Evolutionary conservation across 192 early-diverging fungal genomes (phyloP).

Genomic region (Gonapodya sp.): DNA sequence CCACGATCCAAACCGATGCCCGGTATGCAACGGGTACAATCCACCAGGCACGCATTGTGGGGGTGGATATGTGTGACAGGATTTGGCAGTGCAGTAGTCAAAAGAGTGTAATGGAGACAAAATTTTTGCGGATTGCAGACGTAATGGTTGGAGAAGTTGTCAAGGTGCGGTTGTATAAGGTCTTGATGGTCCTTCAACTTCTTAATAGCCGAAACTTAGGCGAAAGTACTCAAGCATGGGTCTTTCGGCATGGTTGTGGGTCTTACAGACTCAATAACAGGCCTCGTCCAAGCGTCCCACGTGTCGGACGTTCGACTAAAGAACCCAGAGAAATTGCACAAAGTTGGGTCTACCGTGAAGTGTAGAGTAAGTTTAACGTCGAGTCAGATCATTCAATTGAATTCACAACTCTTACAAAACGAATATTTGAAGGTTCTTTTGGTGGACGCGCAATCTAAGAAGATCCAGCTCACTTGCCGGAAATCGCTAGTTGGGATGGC

Average conservation of each 20-base stretch:
- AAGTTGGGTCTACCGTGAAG: conserved; percentile 59
- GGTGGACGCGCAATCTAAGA: conserved; percentile 39
- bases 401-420: neutral
- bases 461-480: conserved; percentile 64
- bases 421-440: conserved; percentile 38
- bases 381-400: neutral
- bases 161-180: conserved; percentile 25
- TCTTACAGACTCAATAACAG: conserved; percentile 45
- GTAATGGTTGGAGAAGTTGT: conserved; percentile 51
- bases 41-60: conserved; percentile 71
- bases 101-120: conserved; percentile 53
- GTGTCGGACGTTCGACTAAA: conserved; percentile 62
- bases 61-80: conserved; percentile 66
- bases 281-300: conserved; percentile 62
- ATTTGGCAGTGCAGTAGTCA: conserved; percentile 65
- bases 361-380: conserved; percentile 30
- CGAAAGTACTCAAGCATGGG: conserved; percentile 25
- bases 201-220: conserved; percentile 15
- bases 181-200: conserved; percentile 10
- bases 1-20: neutral
- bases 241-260: conserved; percentile 31
- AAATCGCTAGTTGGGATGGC: conserved; percentile 54
- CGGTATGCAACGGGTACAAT: conserved; percentile 49
- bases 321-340: conserved; percentile 12
- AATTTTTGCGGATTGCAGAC: conserved; percentile 59